These are phyloP conservation scores for Solanum sitiens DNA, from an alignment of 257 asterid species.

Conservation along the genomic window DNA sequence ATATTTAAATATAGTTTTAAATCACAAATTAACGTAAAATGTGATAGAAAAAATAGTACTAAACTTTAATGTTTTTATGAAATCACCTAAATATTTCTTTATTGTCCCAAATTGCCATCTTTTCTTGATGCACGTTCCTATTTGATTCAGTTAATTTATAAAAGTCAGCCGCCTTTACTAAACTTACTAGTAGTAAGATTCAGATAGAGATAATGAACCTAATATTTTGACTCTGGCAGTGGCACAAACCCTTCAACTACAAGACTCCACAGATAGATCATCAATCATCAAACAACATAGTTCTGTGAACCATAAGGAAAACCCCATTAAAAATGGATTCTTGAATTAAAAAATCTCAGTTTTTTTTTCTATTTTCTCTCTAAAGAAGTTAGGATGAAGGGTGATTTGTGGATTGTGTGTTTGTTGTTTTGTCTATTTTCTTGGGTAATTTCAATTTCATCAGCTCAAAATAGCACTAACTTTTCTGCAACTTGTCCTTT, in stretches of 20 bases:
- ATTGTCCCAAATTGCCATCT: neutral
- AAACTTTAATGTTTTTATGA: neutral
- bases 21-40: too few species aligned
- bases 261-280: neutral
- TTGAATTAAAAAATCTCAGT: neutral
- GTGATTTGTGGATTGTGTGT: neutral
- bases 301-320: neutral
- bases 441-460: constrained; percentile 2
- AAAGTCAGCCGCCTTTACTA: neutral
- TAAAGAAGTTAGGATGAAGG: neutral
- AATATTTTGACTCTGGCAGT: neutral
- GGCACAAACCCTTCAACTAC: neutral
- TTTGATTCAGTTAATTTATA: neutral
- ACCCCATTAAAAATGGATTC: neutral
- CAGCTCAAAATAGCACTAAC: neutral
- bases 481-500: constrained; percentile 43
- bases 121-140: neutral
- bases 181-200: neutral
- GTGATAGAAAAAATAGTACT: too few species aligned
- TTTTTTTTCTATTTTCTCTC: neutral
- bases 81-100: neutral
- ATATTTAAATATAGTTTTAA: accelerated
- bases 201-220: neutral
- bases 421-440: neutral
- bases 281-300: neutral